phyloP scores from a whole-genome alignment of 768 basidiomycete species.

The Strobilomyces confusus region DNA sequence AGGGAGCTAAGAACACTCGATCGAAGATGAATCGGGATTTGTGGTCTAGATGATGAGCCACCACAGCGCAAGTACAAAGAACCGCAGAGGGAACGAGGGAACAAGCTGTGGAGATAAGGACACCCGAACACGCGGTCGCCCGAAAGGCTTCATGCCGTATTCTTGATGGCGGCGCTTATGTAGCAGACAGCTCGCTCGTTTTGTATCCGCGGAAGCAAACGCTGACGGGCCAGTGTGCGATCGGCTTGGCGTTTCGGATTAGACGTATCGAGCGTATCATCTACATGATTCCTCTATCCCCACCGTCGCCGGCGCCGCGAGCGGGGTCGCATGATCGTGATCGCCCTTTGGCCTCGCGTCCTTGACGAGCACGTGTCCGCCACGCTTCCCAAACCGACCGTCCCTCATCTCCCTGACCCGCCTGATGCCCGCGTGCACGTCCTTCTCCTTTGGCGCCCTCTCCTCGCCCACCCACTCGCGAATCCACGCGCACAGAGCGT shows the following conservation, averaged over 20 bases:
- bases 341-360: background rate
- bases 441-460: slow-evolving; percentile 39
- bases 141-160: background rate
- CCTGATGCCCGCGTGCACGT: slow-evolving; percentile 32
- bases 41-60: background rate
- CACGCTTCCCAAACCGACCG: slow-evolving; percentile 14
- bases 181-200: background rate
- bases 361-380: slow-evolving; percentile 2
- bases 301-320: background rate
- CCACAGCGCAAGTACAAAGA: background rate
- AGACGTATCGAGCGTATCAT: background rate
- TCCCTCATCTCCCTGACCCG: slow-evolving; percentile 29
- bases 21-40: too few species aligned
- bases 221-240: background rate
- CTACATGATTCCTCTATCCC: background rate
- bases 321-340: background rate
- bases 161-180: background rate
- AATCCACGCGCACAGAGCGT: slow-evolving; percentile 43
- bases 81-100: background rate
- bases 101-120: background rate
- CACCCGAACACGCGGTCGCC: background rate
- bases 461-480: slow-evolving; percentile 52
- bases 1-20: too few species aligned
- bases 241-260: background rate
- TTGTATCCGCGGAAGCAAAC: slow-evolving; percentile 11